phyloP scores from a whole-genome alignment of 2,329 filamentous ascomycete genomes.

The Pseudogymnoascus sp. region DNA sequence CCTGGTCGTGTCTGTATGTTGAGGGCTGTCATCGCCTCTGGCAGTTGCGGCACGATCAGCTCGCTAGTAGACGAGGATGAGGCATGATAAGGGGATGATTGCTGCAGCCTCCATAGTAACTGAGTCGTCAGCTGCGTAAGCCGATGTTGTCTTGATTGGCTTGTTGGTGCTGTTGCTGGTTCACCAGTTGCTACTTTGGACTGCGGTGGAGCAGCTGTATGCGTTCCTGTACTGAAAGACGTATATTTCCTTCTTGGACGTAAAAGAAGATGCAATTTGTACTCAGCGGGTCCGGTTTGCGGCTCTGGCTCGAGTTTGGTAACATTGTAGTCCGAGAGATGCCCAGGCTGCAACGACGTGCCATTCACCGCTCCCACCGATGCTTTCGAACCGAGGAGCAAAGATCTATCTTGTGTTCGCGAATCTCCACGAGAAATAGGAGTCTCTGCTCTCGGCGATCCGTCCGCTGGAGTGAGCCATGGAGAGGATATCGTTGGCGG shows the following conservation, averaged over 20 bases:
- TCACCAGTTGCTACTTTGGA: slow-evolving; percentile 15
- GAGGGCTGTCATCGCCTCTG: slow-evolving; percentile 49
- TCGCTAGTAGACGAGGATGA: slow-evolving; percentile 70
- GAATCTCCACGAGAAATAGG: slow-evolving; percentile 28
- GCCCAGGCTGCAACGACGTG: slow-evolving; percentile 30
- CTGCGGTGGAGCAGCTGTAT: slow-evolving; percentile 32
- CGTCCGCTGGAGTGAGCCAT: slow-evolving; percentile 58
- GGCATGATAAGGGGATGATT: slow-evolving; percentile 85
- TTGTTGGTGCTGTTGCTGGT: slow-evolving; percentile 28
- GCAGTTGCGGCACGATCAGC: slow-evolving; percentile 66
- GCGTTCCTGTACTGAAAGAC: slow-evolving; percentile 57
- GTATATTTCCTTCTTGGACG: slow-evolving; percentile 68
- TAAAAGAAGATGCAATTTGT: slow-evolving; percentile 86
- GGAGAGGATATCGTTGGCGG: slow-evolving; percentile 83
- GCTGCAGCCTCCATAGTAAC: slow-evolving; percentile 86
- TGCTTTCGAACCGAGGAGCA: slow-evolving; percentile 23
- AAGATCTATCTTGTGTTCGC: slow-evolving; percentile 13
- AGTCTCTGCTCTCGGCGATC: slow-evolving; percentile 26
- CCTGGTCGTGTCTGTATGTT: slow-evolving; percentile 35
- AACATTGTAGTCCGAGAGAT: slow-evolving; percentile 55
- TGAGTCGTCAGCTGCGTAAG: slow-evolving; percentile 91
- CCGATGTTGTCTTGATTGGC: slow-evolving; percentile 69
- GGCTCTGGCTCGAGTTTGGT: slow-evolving; percentile 81
- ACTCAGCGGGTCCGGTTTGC: slow-evolving; percentile 90
- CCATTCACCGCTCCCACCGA: slow-evolving; percentile 28